phyloP scores from a whole-genome alignment of 176 grass and related monocot genomes.

The Oryza rufipogon region DNA sequence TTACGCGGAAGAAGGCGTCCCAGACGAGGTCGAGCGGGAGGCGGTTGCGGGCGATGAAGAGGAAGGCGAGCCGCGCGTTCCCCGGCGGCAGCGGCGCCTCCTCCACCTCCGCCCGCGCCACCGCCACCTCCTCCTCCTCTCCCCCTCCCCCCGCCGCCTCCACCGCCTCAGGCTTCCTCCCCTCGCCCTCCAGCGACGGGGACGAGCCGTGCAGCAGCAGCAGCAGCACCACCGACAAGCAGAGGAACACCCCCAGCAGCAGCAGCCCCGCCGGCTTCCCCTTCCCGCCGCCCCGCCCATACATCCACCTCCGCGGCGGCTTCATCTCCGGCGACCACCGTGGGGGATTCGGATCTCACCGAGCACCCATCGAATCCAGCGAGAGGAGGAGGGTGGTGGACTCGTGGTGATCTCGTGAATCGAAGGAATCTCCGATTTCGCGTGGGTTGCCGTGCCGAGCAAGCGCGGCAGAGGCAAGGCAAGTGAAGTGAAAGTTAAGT shows the following conservation, averaged over 20 bases:
- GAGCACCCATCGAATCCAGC: neutral
- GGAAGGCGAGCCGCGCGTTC: conserved; percentile 76
- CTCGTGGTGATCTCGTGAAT: conserved; percentile 28
- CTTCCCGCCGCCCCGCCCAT: conserved; percentile 23
- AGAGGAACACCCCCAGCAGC: conserved; percentile 48
- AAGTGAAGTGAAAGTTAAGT: too few species aligned
- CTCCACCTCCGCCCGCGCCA: conserved; percentile 53
- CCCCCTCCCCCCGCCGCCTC: neutral
- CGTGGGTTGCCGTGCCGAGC: conserved; percentile 26
- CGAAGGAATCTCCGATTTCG: conserved; percentile 47
- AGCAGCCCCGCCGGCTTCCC: conserved; percentile 11
- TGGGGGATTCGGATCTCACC: neutral
- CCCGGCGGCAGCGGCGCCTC: conserved; percentile 54
- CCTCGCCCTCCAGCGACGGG: conserved; percentile 28
- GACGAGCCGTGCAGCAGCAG: conserved; percentile 48
- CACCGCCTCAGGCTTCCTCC: neutral
- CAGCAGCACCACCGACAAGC: conserved; percentile 39
- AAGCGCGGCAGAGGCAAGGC: conserved; percentile 20
- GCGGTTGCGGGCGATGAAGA: conserved; percentile 95
- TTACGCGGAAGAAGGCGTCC: conserved; percentile 89
- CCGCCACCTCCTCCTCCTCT: neutral
- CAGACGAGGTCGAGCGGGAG: conserved; percentile 92
- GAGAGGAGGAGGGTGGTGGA: neutral
- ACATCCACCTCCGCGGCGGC: conserved; percentile 44
- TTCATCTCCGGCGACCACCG: conserved; percentile 34